Conservation (phyloP, 106 monocot genomes). For the Dendrobium officinale region DNA sequence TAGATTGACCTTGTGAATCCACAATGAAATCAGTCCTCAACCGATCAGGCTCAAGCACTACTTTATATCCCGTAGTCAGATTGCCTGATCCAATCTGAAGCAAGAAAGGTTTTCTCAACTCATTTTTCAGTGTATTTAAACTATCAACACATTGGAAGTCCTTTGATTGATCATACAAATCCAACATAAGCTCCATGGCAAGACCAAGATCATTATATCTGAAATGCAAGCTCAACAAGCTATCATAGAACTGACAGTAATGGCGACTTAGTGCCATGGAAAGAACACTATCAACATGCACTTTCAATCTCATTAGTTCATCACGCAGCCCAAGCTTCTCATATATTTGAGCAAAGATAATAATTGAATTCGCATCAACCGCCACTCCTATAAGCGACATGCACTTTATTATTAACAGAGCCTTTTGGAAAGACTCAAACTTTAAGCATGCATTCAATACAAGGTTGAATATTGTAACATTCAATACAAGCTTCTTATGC, state of each 20-base stretch:
- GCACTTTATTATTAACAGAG: constrained; percentile 46
- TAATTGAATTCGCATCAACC: constrained; percentile 59
- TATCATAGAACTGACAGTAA: constrained; percentile 57
- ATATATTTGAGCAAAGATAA: constrained; percentile 47
- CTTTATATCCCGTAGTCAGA: constrained; percentile 40
- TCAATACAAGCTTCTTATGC: neutral
- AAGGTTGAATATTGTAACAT: constrained; percentile 60
- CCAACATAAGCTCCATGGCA: constrained; percentile 53
- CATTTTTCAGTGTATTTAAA: constrained; percentile 4
- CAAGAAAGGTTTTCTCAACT: constrained; percentile 19
- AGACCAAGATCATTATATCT: constrained; percentile 76
- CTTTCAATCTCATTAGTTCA: constrained; percentile 55
- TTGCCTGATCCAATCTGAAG: constrained; percentile 71
- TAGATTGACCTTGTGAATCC: constrained; percentile 14
- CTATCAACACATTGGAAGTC: neutral
- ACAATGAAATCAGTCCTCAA: constrained; percentile 36
- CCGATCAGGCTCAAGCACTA: constrained; percentile 32
- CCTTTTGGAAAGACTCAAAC: constrained; percentile 39
- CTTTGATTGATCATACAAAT: constrained; percentile 31
- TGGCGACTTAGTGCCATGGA: constrained; percentile 23
- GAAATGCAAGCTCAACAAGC: constrained; percentile 71
- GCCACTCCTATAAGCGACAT: constrained; percentile 47
- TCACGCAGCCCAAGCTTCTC: constrained; percentile 58
- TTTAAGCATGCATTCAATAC: constrained; percentile 53
- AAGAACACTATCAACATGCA: constrained; percentile 30